Evolutionary conservation across 2,329 filamentous ascomycete species (phyloP), one percentile per base, ranked within the genome.

Genomic region (Paraphaeosphaeria minitans): DNA sequence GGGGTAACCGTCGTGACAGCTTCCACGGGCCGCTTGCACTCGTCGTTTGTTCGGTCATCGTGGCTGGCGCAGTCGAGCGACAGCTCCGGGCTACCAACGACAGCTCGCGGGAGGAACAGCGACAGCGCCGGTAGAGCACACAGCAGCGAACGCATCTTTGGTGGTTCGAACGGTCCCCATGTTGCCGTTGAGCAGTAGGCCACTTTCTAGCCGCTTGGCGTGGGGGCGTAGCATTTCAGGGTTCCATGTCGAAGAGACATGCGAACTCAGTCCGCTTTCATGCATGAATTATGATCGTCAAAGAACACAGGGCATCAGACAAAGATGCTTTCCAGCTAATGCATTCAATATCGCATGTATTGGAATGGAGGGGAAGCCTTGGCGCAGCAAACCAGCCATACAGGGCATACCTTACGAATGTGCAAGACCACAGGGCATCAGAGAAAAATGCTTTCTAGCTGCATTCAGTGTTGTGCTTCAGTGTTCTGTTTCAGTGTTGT

Each of bases 21-120:
- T 37, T 67, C 60, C 21, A 73, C 59, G 31, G 70, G 70, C 13
- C 64, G 57, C 22, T 60, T 50, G 56, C 73, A 75, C 22, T 62
- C 58, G 21, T 66, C 53, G 27, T 57, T 53, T 22, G 54, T 42
- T 14, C 46, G 51, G 29, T 46, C 47, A 27, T 65, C 39, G 9
- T 52, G 53, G 29, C 58, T 49, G 14, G 54, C 46, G 56, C 69
- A 73, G 33, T 68, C 58, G 19, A 61, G 53, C n/a, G 65, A 62
- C 24, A 62, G 27, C 52, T 61, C 55, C 14, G 59, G 59, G 42
- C 54, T 55, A 4, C 60, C 57, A 37, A 41, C 27, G 10, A 47
- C 60, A 19, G 16, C 29, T 22, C 49, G 33, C 19, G 53, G 53
- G 13, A 64, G 12, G 10, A 66, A 41, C 21, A 65, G 31, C 47